Conservation (phyloP, 2,329 filamentous ascomycete species). For the Cladosporium oxysporum region DNA sequence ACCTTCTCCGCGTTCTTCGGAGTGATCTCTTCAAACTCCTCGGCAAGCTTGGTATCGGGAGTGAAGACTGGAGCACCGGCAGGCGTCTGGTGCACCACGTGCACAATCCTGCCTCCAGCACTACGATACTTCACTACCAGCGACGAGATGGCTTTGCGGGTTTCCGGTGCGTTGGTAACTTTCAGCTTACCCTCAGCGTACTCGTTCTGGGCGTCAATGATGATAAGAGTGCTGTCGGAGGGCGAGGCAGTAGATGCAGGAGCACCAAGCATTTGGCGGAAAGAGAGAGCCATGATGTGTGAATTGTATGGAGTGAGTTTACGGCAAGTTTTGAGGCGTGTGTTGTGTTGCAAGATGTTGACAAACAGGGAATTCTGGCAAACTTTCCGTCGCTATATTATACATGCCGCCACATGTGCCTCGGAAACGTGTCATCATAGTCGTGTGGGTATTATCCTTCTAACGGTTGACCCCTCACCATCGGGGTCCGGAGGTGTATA, state of each 20-base stretch:
- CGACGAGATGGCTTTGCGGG: conserved; percentile 57
- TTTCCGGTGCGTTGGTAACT: conserved; percentile 54
- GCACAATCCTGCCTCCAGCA: conserved; percentile 57
- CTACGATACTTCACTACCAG: conserved; percentile 62
- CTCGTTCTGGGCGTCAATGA: conserved; percentile 72
- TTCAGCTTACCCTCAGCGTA: conserved; percentile 61
- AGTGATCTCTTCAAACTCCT: conserved; percentile 62
- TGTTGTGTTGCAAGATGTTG: too few relatives aligned
- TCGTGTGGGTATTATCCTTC: too few relatives aligned
- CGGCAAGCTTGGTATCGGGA: conserved; percentile 58
- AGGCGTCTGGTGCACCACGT: conserved; percentile 61
- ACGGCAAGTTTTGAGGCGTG: too few relatives aligned
- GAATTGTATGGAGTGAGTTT: too few relatives aligned
- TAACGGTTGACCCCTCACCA: too few relatives aligned
- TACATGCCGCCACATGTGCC: too few relatives aligned
- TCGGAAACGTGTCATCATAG: too few relatives aligned
- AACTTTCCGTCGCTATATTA: too few relatives aligned
- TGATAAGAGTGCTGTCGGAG: conserved; percentile 62
- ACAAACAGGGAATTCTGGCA: too few relatives aligned
- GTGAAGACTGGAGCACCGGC: conserved; percentile 67
- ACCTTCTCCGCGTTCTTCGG: conserved; percentile 58
- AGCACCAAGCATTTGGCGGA: conserved; percentile 58
- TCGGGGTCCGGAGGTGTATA: too few relatives aligned
- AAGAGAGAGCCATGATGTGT: too few relatives aligned
- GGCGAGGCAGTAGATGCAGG: conserved; percentile 58